Percentiles rank a stretch among this genome's conserved stretches.
These are phyloP conservation scores for Chlamydomonas sp. DNA, from an alignment of 139 green algal species.

Conservation along the genomic window DNA sequence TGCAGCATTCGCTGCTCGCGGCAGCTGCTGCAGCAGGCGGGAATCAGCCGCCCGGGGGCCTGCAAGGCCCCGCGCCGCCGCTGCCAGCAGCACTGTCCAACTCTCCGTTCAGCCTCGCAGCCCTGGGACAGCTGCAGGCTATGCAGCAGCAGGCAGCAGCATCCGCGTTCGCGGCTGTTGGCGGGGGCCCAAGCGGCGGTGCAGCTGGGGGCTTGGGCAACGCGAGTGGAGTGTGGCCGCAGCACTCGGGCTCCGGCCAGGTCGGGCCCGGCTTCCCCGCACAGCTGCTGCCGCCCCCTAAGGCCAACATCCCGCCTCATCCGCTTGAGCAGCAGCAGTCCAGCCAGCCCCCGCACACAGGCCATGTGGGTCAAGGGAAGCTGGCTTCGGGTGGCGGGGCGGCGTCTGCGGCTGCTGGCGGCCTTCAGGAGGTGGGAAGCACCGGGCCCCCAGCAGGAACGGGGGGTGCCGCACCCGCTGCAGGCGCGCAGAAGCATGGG, in stretches of 20 bases:
- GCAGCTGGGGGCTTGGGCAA: not conserved
- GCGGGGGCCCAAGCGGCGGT: not conserved
- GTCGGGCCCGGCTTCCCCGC: not conserved
- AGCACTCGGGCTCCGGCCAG: no score
- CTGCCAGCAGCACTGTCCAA: not conserved
- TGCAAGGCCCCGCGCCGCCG: not conserved
- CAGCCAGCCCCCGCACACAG: not conserved
- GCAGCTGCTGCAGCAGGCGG: slow-evolving; percentile 2
- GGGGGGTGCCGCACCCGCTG: no score
- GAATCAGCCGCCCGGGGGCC: not conserved
- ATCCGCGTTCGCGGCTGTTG: not conserved
- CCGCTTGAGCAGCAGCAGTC: slow-evolving; percentile 18
- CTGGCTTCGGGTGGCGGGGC: no score
- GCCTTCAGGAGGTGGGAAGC: no score
- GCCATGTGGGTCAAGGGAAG: not conserved
- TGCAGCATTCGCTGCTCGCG: slow-evolving; percentile 1
- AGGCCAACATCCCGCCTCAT: slow-evolving; percentile 9
- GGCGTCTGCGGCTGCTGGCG: no score
- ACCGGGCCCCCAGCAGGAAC: no score
- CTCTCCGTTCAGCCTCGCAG: not conserved
- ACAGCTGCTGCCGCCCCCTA: not conserved
- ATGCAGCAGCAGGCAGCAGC: slow-evolving; percentile 11
- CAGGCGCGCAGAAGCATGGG: no score
- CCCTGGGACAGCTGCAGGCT: not conserved
- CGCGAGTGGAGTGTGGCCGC: not conserved